These are phyloP conservation scores for Batrachochytrium dendrobatidis DNA, from an alignment of 371 early-diverging fungal species.

Conservation along the genomic window DNA sequence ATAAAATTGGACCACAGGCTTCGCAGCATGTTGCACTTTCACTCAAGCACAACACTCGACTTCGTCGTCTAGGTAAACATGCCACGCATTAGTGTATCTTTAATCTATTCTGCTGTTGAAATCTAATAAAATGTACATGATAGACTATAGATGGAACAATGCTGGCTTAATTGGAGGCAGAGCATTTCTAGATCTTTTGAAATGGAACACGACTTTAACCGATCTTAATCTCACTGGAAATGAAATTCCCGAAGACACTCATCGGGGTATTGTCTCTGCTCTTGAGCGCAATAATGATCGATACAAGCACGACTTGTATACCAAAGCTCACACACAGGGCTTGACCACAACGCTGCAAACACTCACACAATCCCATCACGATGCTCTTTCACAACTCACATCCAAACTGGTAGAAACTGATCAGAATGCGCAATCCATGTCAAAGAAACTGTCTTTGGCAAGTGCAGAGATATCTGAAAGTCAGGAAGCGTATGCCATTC, in stretches of 20 bases:
- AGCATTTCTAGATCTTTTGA: conserved; percentile 37
- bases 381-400: conserved; percentile 16
- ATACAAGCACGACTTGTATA: conserved; percentile 10
- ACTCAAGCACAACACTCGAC: conserved; percentile 33
- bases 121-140: not conserved
- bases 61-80: conserved; percentile 26
- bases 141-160: conserved; percentile 49
- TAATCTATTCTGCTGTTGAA: not conserved
- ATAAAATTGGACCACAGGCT: conserved; percentile 41
- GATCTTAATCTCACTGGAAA: conserved; percentile 38
- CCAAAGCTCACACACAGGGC: conserved; percentile 25
- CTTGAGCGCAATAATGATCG: conserved; percentile 28
- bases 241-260: conserved; percentile 42
- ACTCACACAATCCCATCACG: conserved; percentile 26
- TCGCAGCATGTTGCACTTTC: conserved; percentile 27
- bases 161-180: conserved; percentile 40
- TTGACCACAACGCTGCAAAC: conserved; percentile 26
- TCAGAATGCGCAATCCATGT: conserved; percentile 5
- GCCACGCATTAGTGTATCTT: not conserved
- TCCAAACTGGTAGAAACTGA: conserved; percentile 20
- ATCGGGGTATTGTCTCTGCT: conserved; percentile 5
- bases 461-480: conserved; percentile 18
- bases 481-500: conserved; percentile 12
- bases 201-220: conserved; percentile 34
- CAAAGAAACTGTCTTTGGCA: conserved; percentile 22